phyloP scores from a whole-genome alignment of 2,329 filamentous ascomycete genomes.

The Fusarium liriodendri region DNA sequence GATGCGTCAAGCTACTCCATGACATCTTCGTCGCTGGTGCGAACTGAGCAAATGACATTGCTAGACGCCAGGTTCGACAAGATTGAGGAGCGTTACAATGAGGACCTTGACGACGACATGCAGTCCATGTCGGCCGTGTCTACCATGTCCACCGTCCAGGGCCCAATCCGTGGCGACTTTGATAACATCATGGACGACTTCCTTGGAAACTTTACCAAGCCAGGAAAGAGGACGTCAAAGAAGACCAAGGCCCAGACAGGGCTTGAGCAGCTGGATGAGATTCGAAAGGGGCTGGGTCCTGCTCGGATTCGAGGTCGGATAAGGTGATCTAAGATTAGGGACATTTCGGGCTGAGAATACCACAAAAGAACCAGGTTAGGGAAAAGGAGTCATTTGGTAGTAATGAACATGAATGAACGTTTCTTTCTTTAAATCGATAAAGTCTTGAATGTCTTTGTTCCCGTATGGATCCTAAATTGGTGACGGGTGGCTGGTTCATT shows the following conservation, averaged over 20 bases:
- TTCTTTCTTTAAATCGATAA: background rate
- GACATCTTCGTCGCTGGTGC: constrained; percentile 87
- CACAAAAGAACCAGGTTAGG: background rate
- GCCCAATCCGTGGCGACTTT: constrained; percentile 81
- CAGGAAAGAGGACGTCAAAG: constrained; percentile 80
- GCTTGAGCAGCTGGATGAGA: constrained; percentile 90
- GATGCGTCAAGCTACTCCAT: constrained; percentile 90
- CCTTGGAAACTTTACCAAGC: constrained; percentile 77
- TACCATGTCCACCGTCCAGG: constrained; percentile 73
- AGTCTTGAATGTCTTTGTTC: background rate
- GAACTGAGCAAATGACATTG: constrained; percentile 87
- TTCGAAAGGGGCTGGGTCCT: constrained; percentile 82
- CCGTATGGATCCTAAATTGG: background rate
- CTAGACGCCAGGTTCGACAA: constrained; percentile 93
- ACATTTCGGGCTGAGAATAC: background rate
- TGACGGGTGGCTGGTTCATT: background rate
- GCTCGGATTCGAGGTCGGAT: constrained; percentile 65
- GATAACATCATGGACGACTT: constrained; percentile 95
- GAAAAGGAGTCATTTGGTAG: constrained; percentile 27
- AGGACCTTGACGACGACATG: constrained; percentile 61
- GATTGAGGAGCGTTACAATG: constrained; percentile 81
- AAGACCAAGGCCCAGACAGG: constrained; percentile 85
- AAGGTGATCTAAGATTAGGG: constrained; percentile 22
- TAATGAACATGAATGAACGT: constrained; percentile 22
- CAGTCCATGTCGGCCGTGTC: constrained; percentile 71